Evolutionary conservation across 768 basidiomycete genomes (phyloP).

Genomic region (Trametes cubensis): DNA sequence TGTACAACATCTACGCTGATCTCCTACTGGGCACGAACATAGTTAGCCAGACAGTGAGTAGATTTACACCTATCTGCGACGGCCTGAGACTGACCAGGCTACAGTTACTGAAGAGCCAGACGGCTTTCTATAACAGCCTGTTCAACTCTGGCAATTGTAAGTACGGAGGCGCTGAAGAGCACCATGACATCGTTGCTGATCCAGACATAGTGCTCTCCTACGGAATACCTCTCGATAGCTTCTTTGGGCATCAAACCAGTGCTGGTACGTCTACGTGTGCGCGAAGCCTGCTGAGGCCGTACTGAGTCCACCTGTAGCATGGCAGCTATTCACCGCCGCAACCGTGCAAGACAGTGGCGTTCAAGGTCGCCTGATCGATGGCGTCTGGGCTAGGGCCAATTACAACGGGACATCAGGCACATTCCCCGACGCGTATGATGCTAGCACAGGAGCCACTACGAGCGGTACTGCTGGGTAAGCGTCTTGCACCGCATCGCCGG

Average conservation of each 20-base stretch:
- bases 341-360: conserved; percentile 16
- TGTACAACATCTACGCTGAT: conserved; percentile 26
- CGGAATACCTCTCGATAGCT: conserved; percentile 16
- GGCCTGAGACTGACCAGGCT: neutral
- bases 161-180: neutral
- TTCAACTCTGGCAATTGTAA: neutral
- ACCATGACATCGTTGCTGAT: too few relatives aligned
- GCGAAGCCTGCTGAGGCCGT: too few relatives aligned
- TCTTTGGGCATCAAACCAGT: neutral
- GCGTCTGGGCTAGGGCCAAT: conserved; percentile 7
- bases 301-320: conserved; percentile 1
- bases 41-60: conserved; percentile 14
- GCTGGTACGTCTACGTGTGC: neutral
- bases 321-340: conserved; percentile 22
- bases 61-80: too few relatives aligned
- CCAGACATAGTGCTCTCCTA: neutral
- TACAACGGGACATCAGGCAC: conserved; percentile 12
- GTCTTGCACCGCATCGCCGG: neutral
- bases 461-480: conserved; percentile 14
- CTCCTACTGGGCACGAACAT: conserved; percentile 13
- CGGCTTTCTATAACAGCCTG: conserved; percentile 8
- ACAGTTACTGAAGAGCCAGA: conserved; percentile 13
- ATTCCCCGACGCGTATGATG: conserved; percentile 15
- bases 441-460: neutral
- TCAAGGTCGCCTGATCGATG: conserved; percentile 11